These are phyloP conservation scores for Candida pseudoviswanathii DNA, from an alignment of 1,139 yeast species.

Conservation along the genomic window DNA sequence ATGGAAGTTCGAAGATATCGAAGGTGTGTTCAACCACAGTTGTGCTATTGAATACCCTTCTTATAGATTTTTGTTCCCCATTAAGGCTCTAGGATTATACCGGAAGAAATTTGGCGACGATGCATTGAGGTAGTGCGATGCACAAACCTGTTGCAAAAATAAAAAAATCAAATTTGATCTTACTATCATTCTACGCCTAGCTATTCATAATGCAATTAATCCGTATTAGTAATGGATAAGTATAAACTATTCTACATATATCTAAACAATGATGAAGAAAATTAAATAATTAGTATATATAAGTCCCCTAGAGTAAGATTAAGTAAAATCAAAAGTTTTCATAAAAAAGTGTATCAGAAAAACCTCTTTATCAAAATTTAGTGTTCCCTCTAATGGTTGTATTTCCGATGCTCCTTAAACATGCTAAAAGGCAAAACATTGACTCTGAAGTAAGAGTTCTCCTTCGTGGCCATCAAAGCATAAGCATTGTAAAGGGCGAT, in stretches of 20 bases:
- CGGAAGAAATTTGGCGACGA: constrained; percentile 34
- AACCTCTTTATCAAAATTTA: background rate
- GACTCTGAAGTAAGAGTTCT: constrained; percentile 33
- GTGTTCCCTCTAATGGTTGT: too few relatives aligned
- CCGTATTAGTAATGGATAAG: background rate
- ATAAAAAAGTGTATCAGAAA: background rate
- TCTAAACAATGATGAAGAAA: background rate
- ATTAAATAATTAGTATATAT: background rate
- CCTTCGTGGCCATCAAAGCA: constrained; percentile 34
- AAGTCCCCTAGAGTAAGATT: background rate
- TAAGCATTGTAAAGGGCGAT: constrained; percentile 45
- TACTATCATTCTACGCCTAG: background rate
- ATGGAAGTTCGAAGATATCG: constrained; percentile 83
- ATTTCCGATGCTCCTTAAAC: background rate
- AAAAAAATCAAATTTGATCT: background rate
- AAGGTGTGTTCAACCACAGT: constrained; percentile 93
- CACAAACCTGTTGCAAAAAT: background rate
- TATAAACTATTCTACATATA: background rate
- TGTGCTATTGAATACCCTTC: constrained; percentile 96
- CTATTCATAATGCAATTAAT: background rate
- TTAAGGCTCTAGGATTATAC: constrained; percentile 90
- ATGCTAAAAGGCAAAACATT: constrained; percentile 22
- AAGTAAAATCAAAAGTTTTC: background rate
- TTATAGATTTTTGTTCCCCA: constrained; percentile 85
- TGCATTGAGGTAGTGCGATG: background rate